These are phyloP conservation scores for Eucalyptus shirleyi DNA, from an alignment of 345 rosid species.

Conservation along the genomic window DNA sequence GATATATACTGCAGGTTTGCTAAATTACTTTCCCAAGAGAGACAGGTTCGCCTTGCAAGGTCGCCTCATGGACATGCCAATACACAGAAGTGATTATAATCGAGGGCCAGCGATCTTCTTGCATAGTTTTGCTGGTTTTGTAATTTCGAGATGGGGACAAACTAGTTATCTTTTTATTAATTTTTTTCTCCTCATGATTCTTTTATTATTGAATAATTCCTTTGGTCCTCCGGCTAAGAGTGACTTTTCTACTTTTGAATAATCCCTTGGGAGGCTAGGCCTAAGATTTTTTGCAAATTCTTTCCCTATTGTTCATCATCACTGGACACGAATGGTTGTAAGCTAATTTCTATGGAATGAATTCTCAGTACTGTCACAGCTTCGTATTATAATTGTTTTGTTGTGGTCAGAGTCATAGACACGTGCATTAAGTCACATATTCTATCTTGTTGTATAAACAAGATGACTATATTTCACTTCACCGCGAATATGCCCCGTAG, in stretches of 20 bases:
- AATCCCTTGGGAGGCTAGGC: background rate
- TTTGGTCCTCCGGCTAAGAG: background rate
- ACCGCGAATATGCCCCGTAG: background rate
- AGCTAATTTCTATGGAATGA: background rate
- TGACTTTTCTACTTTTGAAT: background rate
- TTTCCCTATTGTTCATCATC: background rate
- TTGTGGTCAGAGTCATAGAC: background rate
- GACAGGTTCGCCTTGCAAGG: conserved; percentile 24
- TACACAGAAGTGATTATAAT: background rate
- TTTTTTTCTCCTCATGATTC: background rate
- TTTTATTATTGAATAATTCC: background rate
- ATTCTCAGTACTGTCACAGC: background rate
- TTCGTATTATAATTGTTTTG: background rate
- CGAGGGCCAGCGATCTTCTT: background rate
- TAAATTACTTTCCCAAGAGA: conserved; percentile 45
- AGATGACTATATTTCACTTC: background rate
- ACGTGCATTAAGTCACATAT: background rate
- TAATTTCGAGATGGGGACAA: background rate
- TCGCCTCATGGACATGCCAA: conserved; percentile 10
- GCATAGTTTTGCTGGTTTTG: background rate
- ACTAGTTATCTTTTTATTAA: background rate
- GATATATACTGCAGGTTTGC: conserved; percentile 29
- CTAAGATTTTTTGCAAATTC: background rate
- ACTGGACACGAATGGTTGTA: background rate
- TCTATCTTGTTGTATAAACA: background rate